phyloP scores from a whole-genome alignment of 2,329 filamentous ascomycete genomes.

The Pseudogymnoascus sp. region DNA sequence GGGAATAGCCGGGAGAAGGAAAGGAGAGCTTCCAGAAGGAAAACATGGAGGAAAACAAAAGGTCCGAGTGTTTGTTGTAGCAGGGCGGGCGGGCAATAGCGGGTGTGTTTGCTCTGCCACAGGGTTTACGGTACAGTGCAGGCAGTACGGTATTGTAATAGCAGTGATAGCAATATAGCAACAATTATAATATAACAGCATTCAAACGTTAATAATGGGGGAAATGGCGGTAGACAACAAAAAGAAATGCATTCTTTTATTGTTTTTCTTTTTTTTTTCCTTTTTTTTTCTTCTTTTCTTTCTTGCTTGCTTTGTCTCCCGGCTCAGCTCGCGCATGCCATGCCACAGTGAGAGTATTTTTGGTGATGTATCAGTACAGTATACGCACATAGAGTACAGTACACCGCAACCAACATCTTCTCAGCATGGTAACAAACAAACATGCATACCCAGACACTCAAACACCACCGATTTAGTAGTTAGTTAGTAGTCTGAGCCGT shows the following conservation, averaged over 20 bases:
- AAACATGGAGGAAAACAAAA: background rate
- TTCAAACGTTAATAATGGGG: background rate
- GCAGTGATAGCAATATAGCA: background rate
- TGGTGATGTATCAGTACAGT: background rate
- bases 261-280: background rate
- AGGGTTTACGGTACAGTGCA: background rate
- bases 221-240: background rate
- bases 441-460: background rate
- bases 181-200: background rate
- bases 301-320: background rate
- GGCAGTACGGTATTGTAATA: background rate
- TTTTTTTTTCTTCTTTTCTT: no score
- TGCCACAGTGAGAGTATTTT: background rate
- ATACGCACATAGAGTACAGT: background rate
- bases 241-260: slow-evolving; percentile 1
- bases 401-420: background rate
- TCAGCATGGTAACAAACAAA: background rate
- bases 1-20: slow-evolving; percentile 5
- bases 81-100: background rate
- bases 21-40: slow-evolving; percentile 1
- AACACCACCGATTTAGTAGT: background rate
- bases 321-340: background rate
- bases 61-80: background rate
- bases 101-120: background rate
- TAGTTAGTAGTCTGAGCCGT: background rate